Evolutionary conservation across 2,329 filamentous ascomycete genomes (phyloP).

Genomic region (Alternaria panax): DNA sequence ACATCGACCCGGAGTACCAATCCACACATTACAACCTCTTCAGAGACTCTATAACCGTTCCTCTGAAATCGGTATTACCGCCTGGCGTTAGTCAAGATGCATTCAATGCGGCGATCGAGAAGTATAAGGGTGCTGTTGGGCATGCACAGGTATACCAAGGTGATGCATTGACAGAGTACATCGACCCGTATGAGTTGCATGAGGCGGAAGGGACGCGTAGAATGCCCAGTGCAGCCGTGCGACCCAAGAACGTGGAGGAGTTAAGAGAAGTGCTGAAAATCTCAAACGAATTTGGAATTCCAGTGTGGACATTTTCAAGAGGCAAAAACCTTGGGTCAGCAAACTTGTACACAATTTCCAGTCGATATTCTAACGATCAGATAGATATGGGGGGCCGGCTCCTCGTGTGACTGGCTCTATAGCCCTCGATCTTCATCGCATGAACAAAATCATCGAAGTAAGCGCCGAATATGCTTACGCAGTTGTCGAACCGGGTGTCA

Average conservation of each 20-base stretch:
- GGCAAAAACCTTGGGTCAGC: conserved; percentile 49
- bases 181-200: conserved; percentile 58
- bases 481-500: conserved; percentile 52
- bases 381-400: conserved; percentile 41
- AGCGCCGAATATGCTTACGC: conserved; percentile 55
- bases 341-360: background rate
- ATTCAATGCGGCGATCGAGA: conserved; percentile 50
- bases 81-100: conserved; percentile 50
- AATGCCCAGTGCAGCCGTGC: conserved; percentile 55
- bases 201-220: conserved; percentile 51
- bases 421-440: conserved; percentile 48
- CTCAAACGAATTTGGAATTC: conserved; percentile 36
- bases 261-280: conserved; percentile 32
- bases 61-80: conserved; percentile 51
- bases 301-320: conserved; percentile 43
- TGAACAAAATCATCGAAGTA: conserved; percentile 56
- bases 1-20: conserved; percentile 54
- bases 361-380: background rate
- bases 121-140: conserved; percentile 48
- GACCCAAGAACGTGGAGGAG: conserved; percentile 40
- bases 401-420: conserved; percentile 48
- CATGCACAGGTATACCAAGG: conserved; percentile 51
- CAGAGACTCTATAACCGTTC: conserved; percentile 50
- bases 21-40: conserved; percentile 53
- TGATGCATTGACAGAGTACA: conserved; percentile 54